phyloP scores from a whole-genome alignment of 2,329 filamentous ascomycete genomes.

The Claviceps purpurea region DNA sequence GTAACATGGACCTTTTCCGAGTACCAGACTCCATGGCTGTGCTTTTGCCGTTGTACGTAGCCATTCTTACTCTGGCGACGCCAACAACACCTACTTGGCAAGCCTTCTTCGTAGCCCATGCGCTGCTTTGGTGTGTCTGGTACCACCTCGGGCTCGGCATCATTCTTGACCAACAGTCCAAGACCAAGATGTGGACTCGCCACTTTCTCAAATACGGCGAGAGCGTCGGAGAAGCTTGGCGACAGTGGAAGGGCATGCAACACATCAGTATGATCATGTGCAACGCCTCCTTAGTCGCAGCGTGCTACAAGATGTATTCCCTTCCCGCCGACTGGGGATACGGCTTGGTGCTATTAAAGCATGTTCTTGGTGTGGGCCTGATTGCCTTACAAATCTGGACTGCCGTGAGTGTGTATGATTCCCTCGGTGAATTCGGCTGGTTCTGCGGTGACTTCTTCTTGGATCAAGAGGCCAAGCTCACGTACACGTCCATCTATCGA shows the following conservation, averaged over 20 bases:
- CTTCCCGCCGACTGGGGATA: constrained; percentile 78
- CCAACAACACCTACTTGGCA: constrained; percentile 66
- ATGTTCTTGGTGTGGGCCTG: constrained; percentile 69
- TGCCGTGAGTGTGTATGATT: constrained; percentile 83
- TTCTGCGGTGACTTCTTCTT: constrained; percentile 99
- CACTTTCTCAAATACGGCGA: constrained; percentile 98
- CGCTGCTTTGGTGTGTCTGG: constrained; percentile 76
- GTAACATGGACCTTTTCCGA: constrained; percentile 79
- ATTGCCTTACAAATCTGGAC: constrained; percentile 89
- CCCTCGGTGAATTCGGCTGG: constrained; percentile 94
- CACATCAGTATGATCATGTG: constrained; percentile 86
- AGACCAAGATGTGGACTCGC: constrained; percentile 85
- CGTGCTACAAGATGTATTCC: constrained; percentile 92
- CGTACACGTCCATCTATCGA: constrained; percentile 93
- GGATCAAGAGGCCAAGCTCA: constrained; percentile 74
- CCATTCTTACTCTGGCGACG: constrained; percentile 58
- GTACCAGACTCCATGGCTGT: constrained; percentile 73
- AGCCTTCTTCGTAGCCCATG: constrained; percentile 67
- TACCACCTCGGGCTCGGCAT: constrained; percentile 79
- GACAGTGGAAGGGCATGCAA: constrained; percentile 94
- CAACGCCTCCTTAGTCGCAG: constrained; percentile 76
- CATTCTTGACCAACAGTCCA: constrained; percentile 74
- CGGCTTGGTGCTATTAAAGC: constrained; percentile 72
- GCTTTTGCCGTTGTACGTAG: constrained; percentile 62
- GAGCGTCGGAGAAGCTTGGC: constrained; percentile 81